Percentiles rank a stretch among this genome's conserved stretches.
These are phyloP conservation scores for Cenchrus fungigraminus DNA, from an alignment of 176 grass and related monocot genomes.

Conservation along the genomic window DNA sequence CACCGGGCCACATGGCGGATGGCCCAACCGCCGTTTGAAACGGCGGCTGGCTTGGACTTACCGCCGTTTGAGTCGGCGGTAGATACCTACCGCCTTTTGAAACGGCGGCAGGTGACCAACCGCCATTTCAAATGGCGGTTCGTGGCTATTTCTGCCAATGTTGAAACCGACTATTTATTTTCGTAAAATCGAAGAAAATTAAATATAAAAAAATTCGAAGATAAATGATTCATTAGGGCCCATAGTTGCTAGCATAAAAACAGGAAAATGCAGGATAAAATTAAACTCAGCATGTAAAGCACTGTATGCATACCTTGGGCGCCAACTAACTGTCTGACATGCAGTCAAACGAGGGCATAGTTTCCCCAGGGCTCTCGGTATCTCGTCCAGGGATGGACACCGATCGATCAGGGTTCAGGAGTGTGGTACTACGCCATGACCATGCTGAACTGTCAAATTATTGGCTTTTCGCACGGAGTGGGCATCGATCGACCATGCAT, in stretches of 20 bases:
- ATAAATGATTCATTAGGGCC: no score
- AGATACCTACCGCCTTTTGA: no score
- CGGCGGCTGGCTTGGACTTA: no score
- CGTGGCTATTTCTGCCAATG: no score
- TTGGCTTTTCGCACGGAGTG: background rate
- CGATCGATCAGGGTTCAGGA: background rate
- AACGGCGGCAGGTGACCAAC: no score
- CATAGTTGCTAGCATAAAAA: background rate
- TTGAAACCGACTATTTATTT: no score
- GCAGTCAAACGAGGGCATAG: background rate
- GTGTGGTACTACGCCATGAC: background rate
- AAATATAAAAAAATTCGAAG: no score
- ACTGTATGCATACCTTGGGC: background rate
- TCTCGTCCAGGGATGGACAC: background rate
- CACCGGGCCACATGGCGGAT: no score
- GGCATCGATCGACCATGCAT: background rate
- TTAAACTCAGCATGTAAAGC: background rate
- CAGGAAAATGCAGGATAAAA: background rate
- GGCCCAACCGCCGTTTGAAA: no score
- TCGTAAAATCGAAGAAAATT: no score
- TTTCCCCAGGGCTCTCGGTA: background rate
- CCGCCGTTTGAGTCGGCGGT: no score
- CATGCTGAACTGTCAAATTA: slow-evolving; percentile 13
- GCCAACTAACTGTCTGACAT: background rate
- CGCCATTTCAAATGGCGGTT: no score